Evolutionary conservation across 2,329 filamentous ascomycete genomes (phyloP).

Genomic region (Exophiala alcalophila): DNA sequence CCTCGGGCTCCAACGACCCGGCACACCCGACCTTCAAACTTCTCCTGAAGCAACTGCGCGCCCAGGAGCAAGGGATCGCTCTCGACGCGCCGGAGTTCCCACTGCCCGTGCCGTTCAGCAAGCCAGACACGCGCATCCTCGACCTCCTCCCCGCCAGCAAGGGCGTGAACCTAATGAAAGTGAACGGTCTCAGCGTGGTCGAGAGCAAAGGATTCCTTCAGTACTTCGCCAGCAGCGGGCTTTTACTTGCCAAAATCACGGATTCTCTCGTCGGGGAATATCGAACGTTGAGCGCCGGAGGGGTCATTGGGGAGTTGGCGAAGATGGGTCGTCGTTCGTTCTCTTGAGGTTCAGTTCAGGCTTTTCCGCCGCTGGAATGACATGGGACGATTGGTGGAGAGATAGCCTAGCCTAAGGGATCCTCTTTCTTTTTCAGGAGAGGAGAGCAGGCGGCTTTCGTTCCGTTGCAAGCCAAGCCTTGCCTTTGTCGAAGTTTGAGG

Average conservation of each 20-base stretch:
- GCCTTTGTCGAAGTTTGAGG: no score
- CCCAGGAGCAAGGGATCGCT: conserved; percentile 37
- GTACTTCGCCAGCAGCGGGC: conserved; percentile 85
- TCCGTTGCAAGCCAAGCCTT: no score
- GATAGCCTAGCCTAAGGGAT: no score
- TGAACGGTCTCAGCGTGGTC: conserved; percentile 67
- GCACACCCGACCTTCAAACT: conserved; percentile 65
- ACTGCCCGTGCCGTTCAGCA: conserved; percentile 51
- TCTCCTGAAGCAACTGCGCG: conserved; percentile 54
- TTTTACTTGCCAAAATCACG: conserved; percentile 68
- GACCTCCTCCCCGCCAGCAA: conserved; percentile 36
- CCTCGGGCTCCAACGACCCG: conserved; percentile 68
- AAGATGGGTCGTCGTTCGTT: conserved; percentile 54
- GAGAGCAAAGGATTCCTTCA: conserved; percentile 82
- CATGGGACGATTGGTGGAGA: no score
- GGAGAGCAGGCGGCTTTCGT: no score
- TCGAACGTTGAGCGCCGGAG: conserved; percentile 78
- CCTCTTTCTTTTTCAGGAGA: no score
- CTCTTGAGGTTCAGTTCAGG: no score
- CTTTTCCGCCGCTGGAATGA: no score
- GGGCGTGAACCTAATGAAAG: conserved; percentile 45
- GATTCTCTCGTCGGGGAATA: conserved; percentile 72
- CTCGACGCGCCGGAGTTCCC: conserved; percentile 43
- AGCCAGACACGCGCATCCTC: conserved; percentile 53
- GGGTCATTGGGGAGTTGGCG: conserved; percentile 83